A percentile compares a stretch with the other conserved stretches of the same genome.
Evolutionary conservation across 805 yeast genomes (phyloP).

Genomic region (Debaryomyces hansenii): DNA sequence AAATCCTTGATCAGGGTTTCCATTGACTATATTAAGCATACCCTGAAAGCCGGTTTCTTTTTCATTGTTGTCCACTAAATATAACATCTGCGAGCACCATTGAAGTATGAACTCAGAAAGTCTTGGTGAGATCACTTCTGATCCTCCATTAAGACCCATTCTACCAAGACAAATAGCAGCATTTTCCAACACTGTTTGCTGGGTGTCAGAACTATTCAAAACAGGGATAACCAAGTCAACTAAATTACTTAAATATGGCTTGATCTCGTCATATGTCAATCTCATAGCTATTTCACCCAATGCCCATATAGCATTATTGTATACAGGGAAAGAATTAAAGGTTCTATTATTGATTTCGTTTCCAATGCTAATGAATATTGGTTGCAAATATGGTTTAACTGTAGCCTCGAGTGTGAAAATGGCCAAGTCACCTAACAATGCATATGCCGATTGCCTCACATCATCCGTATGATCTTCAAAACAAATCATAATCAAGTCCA

Average conservation of each 20-base stretch:
- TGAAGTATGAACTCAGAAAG: constrained; percentile 55
- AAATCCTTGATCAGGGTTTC: constrained; percentile 64
- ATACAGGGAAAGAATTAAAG: constrained; percentile 57
- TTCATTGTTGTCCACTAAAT: constrained; percentile 77
- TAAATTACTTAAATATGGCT: constrained; percentile 54
- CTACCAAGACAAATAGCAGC: constrained; percentile 89
- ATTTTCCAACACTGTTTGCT: constrained; percentile 74
- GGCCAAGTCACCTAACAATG: constrained; percentile 86
- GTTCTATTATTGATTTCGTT: constrained; percentile 61
- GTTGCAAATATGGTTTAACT: constrained; percentile 48
- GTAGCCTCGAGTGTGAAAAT: constrained; percentile 51
- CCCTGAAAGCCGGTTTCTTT: constrained; percentile 88
- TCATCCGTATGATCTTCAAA: constrained; percentile 76
- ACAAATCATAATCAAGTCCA: constrained; percentile 65
- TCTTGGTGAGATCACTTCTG: constrained; percentile 53
- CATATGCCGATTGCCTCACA: constrained; percentile 92
- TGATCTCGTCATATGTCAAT: constrained; percentile 43
- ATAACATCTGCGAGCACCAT: constrained; percentile 73
- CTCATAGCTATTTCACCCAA: constrained; percentile 82
- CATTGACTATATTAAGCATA: constrained; percentile 64
- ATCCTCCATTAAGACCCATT: constrained; percentile 64
- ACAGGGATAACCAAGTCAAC: constrained; percentile 59
- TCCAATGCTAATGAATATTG: constrained; percentile 64
- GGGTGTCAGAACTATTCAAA: constrained; percentile 53
- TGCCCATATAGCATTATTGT: constrained; percentile 92